A percentile compares a stretch with the other conserved stretches of the same genome.
Evolutionary conservation across 805 yeast genomes (phyloP).

Genomic region (Cyberlindnera galapagoensis): DNA sequence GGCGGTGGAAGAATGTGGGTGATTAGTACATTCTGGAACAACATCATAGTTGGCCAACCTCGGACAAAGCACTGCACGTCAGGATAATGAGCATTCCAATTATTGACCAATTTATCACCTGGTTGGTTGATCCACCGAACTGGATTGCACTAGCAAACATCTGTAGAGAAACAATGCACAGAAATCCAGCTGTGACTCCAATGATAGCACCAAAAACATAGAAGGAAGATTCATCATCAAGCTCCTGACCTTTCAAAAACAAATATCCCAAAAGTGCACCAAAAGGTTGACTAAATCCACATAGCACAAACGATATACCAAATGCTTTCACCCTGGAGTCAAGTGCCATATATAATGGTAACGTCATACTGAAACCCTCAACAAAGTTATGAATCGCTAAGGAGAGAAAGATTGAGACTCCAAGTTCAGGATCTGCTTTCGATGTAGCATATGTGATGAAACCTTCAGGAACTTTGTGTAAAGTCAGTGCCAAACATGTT

Average conservation of each 20-base stretch:
- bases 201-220: slow-evolving; percentile 57
- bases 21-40: too few species aligned
- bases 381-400: slow-evolving; percentile 84
- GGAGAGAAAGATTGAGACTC: slow-evolving; percentile 76
- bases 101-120: slow-evolving; percentile 53
- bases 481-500: slow-evolving; percentile 77
- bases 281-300: slow-evolving; percentile 81
- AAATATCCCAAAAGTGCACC: slow-evolving; percentile 75
- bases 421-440: slow-evolving; percentile 58
- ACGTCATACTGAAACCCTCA: slow-evolving; percentile 91
- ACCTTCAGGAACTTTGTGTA: slow-evolving; percentile 95
- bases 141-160: slow-evolving; percentile 81
- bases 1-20: too few species aligned
- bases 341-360: slow-evolving; percentile 80
- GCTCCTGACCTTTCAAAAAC: slow-evolving; percentile 34
- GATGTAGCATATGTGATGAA: slow-evolving; percentile 80
- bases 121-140: slow-evolving; percentile 66
- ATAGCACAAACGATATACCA: slow-evolving; percentile 57
- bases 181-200: slow-evolving; percentile 76
- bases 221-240: slow-evolving; percentile 27
- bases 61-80: slow-evolving; percentile 33
- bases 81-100: slow-evolving; percentile 55
- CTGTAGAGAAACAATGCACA: slow-evolving; percentile 73
- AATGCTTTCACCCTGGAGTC: slow-evolving; percentile 57
- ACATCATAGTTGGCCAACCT: slow-evolving; percentile 5